Percentiles rank a stretch among this genome's conserved stretches.
Conservation (phyloP, 371 early-diverging fungal genomes). For the Mucor racemosus region DNA sequence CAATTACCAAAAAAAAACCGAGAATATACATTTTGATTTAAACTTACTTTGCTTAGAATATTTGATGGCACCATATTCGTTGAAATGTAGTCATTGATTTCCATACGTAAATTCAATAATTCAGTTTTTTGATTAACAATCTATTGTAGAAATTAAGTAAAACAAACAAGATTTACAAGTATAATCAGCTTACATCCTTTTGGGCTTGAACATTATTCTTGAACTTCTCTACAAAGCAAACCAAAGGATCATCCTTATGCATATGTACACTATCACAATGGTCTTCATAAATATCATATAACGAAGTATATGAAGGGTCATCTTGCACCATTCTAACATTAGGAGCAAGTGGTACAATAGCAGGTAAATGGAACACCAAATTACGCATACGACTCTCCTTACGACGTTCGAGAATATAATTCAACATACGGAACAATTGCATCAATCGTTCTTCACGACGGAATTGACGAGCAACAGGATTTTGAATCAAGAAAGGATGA, state of each 20-base stretch:
- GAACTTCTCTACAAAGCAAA: slow-evolving; percentile 72
- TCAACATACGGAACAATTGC: slow-evolving; percentile 91
- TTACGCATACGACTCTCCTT: slow-evolving; percentile 82
- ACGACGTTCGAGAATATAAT: slow-evolving; percentile 78
- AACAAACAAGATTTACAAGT: too few relatives aligned
- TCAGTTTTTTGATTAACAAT: slow-evolving; percentile 62
- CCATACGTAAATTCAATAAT: slow-evolving; percentile 76
- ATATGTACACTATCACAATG: slow-evolving; percentile 72
- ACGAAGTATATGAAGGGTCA: slow-evolving; percentile 83
- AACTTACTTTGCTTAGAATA: slow-evolving; percentile 71
- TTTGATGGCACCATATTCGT: slow-evolving; percentile 81
- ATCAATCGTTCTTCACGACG: slow-evolving; percentile 93
- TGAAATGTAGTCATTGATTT: slow-evolving; percentile 81
- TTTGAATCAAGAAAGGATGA: slow-evolving; percentile 91
- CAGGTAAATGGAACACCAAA: slow-evolving; percentile 89
- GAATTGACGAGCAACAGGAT: slow-evolving; percentile 84
- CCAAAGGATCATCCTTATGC: slow-evolving; percentile 82
- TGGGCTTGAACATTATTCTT: slow-evolving; percentile 52
- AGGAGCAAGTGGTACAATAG: slow-evolving; percentile 90
- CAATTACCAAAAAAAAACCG: not conserved
- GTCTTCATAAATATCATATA: slow-evolving; percentile 88
- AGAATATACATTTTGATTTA: not conserved
- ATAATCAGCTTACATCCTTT: slow-evolving; percentile 36
- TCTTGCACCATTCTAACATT: slow-evolving; percentile 93
- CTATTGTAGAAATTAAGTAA: slow-evolving; percentile 6